phyloP scores from a whole-genome alignment of 352 stramenopile genomes.

The Phytophthora citrophthora region DNA sequence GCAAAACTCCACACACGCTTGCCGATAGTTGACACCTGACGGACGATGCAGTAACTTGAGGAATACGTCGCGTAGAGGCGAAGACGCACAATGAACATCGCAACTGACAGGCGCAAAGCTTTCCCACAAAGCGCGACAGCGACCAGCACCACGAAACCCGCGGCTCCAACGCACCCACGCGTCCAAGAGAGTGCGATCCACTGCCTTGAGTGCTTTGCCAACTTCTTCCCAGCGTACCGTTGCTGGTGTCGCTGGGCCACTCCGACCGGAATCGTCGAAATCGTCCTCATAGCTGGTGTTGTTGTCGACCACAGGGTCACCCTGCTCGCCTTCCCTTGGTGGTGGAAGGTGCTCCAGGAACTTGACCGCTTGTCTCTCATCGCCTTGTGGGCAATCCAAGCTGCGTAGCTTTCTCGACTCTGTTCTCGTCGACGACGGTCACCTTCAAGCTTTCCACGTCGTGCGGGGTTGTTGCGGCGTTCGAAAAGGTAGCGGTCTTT shows the following conservation, averaged over 20 bases:
- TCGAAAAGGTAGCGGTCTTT: slow-evolving; percentile 82
- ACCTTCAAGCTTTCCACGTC: slow-evolving; percentile 57
- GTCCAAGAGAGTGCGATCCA: slow-evolving; percentile 84
- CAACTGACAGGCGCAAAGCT: slow-evolving; percentile 84
- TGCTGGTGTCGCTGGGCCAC: slow-evolving; percentile 28
- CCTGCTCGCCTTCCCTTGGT: slow-evolving; percentile 38
- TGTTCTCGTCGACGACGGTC: slow-evolving; percentile 57
- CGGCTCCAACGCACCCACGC: slow-evolving; percentile 88
- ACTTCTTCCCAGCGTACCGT: slow-evolving; percentile 80
- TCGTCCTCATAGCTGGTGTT: slow-evolving; percentile 35
- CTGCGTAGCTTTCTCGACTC: slow-evolving; percentile 74
- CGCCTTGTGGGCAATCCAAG: slow-evolving; percentile 83
- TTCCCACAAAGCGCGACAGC: slow-evolving; percentile 87
- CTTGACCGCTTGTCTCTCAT: slow-evolving; percentile 75
- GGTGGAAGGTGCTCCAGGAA: slow-evolving; percentile 72
- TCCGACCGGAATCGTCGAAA: slow-evolving; percentile 34
- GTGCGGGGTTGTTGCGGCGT: slow-evolving; percentile 61
- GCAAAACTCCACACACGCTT: slow-evolving; percentile 78
- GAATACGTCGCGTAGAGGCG: slow-evolving; percentile 87
- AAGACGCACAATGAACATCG: slow-evolving; percentile 90
- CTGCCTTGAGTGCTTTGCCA: slow-evolving; percentile 87
- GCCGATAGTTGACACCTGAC: slow-evolving; percentile 81
- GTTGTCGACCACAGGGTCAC: slow-evolving; percentile 25
- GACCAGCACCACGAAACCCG: slow-evolving; percentile 52
- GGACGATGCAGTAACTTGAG: slow-evolving; percentile 92